Base-by-base conservation (phyloP, 345 rosid genomes). In the Populus alba region DNA sequence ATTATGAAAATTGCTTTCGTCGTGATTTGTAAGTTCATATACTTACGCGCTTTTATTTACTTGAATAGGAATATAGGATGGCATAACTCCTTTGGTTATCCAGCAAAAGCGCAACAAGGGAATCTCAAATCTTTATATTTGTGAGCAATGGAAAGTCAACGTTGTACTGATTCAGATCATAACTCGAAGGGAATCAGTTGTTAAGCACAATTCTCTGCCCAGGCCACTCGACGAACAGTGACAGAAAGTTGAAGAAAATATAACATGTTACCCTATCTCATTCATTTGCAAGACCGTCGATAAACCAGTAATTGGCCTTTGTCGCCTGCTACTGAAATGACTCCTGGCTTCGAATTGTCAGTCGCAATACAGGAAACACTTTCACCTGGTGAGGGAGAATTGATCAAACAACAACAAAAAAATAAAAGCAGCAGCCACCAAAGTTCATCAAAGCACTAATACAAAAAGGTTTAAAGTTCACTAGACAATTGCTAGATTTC, bases 271-370 rank as follows among this genome's bases (percentile, higher is more conserved):
- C 38, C 37, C 23, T 20, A 8, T 53, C 61, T 8, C 25, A 43
- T 33, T 68, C 38, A 41, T 47, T 51, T 18, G 17, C 61, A 8
- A 8, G 22, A 33, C 61, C 29, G 65, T n/a, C 69, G 81, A 86
- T 87, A 95, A 31, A 95, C 84, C 77, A 91, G 79, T 74, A 95
- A 81, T 83, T 90, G 90, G 70, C 97, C 97, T 22, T 83, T 90
- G 69, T 83, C 82, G 67, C 87, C 88, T 53, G 88, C 91, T 57
- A 88, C 80, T 22, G 91, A 93, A 47, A 94, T 17, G 43, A 86
- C 77, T 41, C 88, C 83, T 12, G 90, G 76, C 61, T 82, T 83
- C 29, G 92, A 87, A 75, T 87, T 91, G 80, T 91, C 94, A 1
- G 91, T 84, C 10, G 92, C 90, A 53, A 95, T 89, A 82, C 99